phyloP scores from a whole-genome alignment of 495 filamentous ascomycete species.

The Cenococcum geophilum region DNA sequence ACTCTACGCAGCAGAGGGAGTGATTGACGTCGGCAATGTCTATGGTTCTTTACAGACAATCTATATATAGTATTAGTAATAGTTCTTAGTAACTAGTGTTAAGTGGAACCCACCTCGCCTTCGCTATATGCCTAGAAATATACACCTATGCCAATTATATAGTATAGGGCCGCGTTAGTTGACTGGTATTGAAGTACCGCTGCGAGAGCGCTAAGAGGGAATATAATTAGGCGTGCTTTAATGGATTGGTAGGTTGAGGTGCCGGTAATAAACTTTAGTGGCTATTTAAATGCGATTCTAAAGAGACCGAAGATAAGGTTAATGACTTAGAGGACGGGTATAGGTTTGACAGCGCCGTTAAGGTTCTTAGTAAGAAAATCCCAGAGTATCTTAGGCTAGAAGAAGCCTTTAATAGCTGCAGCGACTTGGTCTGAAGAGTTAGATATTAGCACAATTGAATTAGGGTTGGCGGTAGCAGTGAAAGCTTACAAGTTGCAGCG shows the following conservation, averaged over 20 bases:
- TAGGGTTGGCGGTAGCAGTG: neutral
- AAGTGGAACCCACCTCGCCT: too few species aligned
- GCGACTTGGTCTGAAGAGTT: conserved; percentile 71
- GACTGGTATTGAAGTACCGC: conserved; percentile 82
- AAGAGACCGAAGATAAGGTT: too few species aligned
- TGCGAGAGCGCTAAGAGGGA: conserved; percentile 63
- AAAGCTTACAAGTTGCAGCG: conserved; percentile 70
- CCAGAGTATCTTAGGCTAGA: conserved; percentile 99
- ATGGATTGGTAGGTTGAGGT: conserved; percentile 76
- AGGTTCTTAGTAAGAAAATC: too few species aligned
- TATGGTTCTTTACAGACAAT: too few species aligned
- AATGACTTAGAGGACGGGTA: too few species aligned
- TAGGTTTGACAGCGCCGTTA: too few species aligned
- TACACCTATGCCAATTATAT: conserved; percentile 83
- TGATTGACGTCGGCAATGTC: too few species aligned
- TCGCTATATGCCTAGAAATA: too few species aligned
- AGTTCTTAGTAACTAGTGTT: too few species aligned
- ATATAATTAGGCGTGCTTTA: conserved; percentile 76
- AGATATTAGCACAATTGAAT: conserved; percentile 31
- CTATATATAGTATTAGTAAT: too few species aligned
- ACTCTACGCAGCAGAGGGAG: too few species aligned
- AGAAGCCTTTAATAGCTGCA: conserved; percentile 78
- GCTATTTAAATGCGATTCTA: too few species aligned
- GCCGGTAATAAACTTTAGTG: conserved; percentile 53
- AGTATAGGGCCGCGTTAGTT: conserved; percentile 87